These are phyloP conservation scores for Alternaria triticina DNA, from an alignment of 2,329 filamentous ascomycete genomes.

Conservation along the genomic window DNA sequence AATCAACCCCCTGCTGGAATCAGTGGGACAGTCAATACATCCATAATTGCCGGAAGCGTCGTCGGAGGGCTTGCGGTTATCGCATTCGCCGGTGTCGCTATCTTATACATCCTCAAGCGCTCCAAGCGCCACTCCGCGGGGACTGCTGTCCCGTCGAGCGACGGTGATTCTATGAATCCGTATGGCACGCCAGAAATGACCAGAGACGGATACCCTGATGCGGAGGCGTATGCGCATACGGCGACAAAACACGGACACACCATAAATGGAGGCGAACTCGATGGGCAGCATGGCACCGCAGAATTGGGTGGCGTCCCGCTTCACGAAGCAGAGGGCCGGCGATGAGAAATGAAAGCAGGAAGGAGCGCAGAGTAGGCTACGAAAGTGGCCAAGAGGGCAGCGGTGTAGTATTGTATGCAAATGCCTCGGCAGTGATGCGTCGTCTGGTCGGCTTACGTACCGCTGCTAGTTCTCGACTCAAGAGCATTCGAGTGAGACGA, in stretches of 20 bases:
- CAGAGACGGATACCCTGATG: not conserved
- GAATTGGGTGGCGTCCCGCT: not conserved
- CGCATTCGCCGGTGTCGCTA: conserved; percentile 2
- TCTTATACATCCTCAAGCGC: conserved; percentile 2
- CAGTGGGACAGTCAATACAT: not conserved
- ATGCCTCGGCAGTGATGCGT: not conserved
- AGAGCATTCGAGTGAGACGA: not conserved
- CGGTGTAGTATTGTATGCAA: not conserved
- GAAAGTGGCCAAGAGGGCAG: not conserved
- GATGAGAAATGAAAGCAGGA: not conserved
- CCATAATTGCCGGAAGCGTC: not conserved
- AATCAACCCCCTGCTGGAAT: not conserved
- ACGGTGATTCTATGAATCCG: not conserved
- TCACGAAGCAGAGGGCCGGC: not conserved
- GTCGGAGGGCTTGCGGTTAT: conserved; percentile 1
- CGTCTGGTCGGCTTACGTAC: not conserved
- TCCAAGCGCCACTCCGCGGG: not conserved
- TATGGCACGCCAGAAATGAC: not conserved
- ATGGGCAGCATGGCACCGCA: not conserved
- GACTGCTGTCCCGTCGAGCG: not conserved
- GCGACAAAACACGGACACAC: not conserved
- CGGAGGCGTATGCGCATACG: not conserved
- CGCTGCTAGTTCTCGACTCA: not conserved
- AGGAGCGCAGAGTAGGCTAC: not conserved
- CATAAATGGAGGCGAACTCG: not conserved